Base-by-base conservation (phyloP, 148 eudicot genomes). In the Arctostaphylos glauca region DNA sequence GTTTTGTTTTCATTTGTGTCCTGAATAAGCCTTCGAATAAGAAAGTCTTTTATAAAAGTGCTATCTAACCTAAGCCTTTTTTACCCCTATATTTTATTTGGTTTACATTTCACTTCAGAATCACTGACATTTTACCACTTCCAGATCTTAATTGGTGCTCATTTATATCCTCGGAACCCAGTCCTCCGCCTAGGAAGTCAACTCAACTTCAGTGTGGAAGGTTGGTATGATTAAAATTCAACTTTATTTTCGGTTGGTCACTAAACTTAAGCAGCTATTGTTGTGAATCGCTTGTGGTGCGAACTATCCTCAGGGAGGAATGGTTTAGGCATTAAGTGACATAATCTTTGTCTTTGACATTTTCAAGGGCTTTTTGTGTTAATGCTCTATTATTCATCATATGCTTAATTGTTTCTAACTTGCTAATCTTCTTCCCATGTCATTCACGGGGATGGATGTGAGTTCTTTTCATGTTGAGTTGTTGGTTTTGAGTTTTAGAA, bases 71-170 rank as follows among this genome's bases (percentile, higher is more conserved):
- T 21, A 77, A 54, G 13, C 48, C 54, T 41, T 12, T n/a, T 66
- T 6, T 67, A 4, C 16, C 41, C 9, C 6, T 41, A 15, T 58
- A 12, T 54, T 23, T 23, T 49, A 46, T 79, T 48, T 31, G 23
- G 68, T 64, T 73, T 31, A 18, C 55, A 13, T 52, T 56, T 58
- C 75, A 84, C 31, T 46, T 84, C 21, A 74, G 38, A 56, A 23
- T 80, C 54, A 21, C 75, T 14, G 53, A 53, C 76, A 76, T 21
- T 16, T 56, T 46, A 64, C 68, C 76, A 44, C 15, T 84, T 70
- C 70, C 87, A 92, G 94, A 81, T 95, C 19, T 86, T 90, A 78
- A 91, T 93, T 76, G 98, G 95, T 83, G 90, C 98, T 86, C 91
- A 88, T 82, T 75, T 93, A 80, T 83, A 89, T 82, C 97, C 98